phyloP scores from a whole-genome alignment of 83 land plant genomes.

The Isoetes engelmannii region DNA sequence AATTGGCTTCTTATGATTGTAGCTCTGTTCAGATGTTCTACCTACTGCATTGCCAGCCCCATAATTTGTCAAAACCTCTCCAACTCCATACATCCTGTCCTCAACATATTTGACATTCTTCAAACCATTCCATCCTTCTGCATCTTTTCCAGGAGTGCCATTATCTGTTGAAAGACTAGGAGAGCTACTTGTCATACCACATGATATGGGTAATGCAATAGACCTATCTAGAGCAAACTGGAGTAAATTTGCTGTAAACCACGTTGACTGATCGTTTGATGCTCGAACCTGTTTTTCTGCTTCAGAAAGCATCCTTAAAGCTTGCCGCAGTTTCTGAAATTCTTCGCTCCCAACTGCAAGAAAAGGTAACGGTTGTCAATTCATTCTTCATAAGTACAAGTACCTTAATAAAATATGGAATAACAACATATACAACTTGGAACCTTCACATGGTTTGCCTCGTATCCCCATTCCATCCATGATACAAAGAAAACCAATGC shows the following conservation, averaged over 20 bases:
- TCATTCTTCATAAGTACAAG: no score
- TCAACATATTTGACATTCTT: constrained; percentile 1
- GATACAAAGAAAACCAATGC: no score
- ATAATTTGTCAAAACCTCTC: neutral
- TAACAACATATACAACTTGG: no score
- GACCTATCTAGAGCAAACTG: constrained; percentile 39
- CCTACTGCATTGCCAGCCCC: neutral
- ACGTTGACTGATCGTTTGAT: constrained; percentile 27
- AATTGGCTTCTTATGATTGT: neutral
- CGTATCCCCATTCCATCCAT: no score
- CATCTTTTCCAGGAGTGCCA: constrained; percentile 4
- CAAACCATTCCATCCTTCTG: constrained; percentile 4
- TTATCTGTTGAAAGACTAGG: constrained; percentile 21
- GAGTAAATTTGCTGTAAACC: constrained; percentile 35
- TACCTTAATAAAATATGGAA: no score
- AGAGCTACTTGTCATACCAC: constrained; percentile 11
- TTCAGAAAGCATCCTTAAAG: constrained; percentile 30
- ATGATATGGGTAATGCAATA: constrained; percentile 14
- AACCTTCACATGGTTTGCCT: no score
- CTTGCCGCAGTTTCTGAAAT: constrained; percentile 25
- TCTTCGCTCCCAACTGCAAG: constrained; percentile 28
- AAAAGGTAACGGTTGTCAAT: no score
- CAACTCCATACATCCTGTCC: neutral
- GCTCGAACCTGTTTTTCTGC: constrained; percentile 38
- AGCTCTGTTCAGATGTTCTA: neutral